Base-by-base conservation (phyloP, 2,329 filamentous ascomycete genomes). In the Didymella pinodella region DNA sequence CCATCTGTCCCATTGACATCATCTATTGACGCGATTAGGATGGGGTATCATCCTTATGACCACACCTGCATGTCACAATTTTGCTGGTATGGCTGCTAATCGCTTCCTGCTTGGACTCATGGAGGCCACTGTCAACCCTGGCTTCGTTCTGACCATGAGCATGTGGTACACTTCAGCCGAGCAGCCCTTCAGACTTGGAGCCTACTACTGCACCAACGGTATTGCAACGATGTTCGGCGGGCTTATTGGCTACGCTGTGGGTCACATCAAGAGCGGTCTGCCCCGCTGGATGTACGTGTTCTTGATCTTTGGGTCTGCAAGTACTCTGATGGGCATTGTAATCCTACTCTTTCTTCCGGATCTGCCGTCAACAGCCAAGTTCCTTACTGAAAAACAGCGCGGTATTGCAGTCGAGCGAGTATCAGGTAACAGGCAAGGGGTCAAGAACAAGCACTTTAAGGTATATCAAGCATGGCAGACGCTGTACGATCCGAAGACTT, bases 111-210 rank as follows among this genome's bases (percentile, higher is more conserved):
- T 86, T 1, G 84, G 84, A 7, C 79, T 80, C 38, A 84, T 85
- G 48, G 85, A 87, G 68, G 77, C 64, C 2, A 65, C 66, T 1
- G 64, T 71, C 1, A 68, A 65, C 14, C 86, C 86, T 1, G 82
- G 81, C 0, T 88, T 89, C 59, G 86, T 89, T 80, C 73, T 89
- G 2, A 86, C 89, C 28, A 89, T 86, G 0, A 82, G 81, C 18
- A 89, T 88, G 86, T 90, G 85, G 82, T 86, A 88, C 64, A 88
- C 86, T 0, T 80, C 86, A 8, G 78, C 80, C 8, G 85, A 90
- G 64, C 87, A 90, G 65, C 86, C 87, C 0, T 79, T 86, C 3
- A 79, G 86, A 0, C 86, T 68, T 0, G 67, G 64, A 41, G 57
- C 65, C 7, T 71, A 67, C 59, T 72, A 72, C 48, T 83, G 83